phyloP scores from a whole-genome alignment of 2,329 filamentous ascomycete genomes.

The Cytospora piceae region DNA sequence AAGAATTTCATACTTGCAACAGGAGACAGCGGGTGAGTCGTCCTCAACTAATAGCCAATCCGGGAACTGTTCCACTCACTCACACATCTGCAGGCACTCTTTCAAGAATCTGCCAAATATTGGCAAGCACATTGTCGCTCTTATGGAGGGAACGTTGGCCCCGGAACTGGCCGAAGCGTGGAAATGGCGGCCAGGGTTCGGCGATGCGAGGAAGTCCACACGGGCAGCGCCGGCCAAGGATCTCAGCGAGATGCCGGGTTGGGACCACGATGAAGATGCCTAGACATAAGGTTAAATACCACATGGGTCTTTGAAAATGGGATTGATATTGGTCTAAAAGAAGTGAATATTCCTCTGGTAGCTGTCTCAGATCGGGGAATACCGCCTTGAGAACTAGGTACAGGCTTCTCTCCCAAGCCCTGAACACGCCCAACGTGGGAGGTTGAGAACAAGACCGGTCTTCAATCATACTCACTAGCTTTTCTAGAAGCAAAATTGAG shows the following conservation, averaged over 20 bases:
- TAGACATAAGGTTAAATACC: neutral
- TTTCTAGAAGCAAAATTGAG: too few species aligned
- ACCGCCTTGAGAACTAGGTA: too few species aligned
- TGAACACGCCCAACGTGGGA: too few species aligned
- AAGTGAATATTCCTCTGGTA: too few species aligned
- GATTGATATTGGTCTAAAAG: neutral
- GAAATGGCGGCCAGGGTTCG: conserved; percentile 49
- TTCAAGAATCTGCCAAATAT: conserved; percentile 52
- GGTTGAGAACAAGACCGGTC: too few species aligned
- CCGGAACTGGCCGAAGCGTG: conserved; percentile 46
- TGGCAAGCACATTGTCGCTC: conserved; percentile 50
- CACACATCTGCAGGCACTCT: conserved; percentile 41
- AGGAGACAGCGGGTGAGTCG: conserved; percentile 49
- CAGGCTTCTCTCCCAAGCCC: too few species aligned
- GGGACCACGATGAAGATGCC: conserved; percentile 37
- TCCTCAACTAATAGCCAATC: neutral
- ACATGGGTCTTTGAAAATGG: neutral
- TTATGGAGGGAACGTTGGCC: conserved; percentile 46
- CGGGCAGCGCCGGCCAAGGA: conserved; percentile 47
- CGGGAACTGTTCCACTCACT: too few species aligned
- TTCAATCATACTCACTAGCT: too few species aligned
- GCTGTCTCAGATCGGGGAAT: too few species aligned
- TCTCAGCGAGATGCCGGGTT: conserved; percentile 50
- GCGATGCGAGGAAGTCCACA: conserved; percentile 48
- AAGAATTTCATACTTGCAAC: conserved; percentile 52